Evolutionary conservation across 257 asterid genomes (phyloP).

Genomic region (Henckelia pumila): DNA sequence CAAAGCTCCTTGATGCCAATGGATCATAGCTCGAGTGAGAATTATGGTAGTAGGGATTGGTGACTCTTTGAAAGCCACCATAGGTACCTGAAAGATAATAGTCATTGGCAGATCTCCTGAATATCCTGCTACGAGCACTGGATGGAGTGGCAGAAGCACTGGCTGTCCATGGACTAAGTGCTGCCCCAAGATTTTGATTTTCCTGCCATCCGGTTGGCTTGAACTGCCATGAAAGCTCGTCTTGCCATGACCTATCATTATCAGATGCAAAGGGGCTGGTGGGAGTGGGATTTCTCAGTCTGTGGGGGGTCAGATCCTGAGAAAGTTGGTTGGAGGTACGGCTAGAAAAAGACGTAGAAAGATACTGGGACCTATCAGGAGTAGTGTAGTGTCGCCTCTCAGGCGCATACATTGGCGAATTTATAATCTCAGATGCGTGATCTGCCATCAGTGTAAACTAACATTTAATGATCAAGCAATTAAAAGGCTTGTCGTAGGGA

Average conservation of each 20-base stretch:
- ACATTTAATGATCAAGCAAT: neutral
- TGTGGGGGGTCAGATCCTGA: conserved; percentile 10
- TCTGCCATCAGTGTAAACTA: conserved; percentile 33
- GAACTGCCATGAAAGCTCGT: conserved; percentile 71
- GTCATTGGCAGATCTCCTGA: conserved; percentile 66
- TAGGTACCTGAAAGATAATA: conserved; percentile 45
- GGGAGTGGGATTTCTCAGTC: conserved; percentile 40
- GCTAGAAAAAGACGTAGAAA: conserved; percentile 43
- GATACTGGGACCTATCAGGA: conserved; percentile 37
- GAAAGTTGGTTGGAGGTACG: conserved; percentile 40
- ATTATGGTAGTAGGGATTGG: conserved; percentile 31
- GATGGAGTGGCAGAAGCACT: conserved; percentile 34
- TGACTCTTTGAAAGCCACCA: conserved; percentile 32
- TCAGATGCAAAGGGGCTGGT: conserved; percentile 64
- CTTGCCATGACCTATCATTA: conserved; percentile 63
- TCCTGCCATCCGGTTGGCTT: conserved; percentile 61
- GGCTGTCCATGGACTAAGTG: conserved; percentile 60
- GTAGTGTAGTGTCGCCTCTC: conserved; percentile 43
- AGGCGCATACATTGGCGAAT: conserved; percentile 17
- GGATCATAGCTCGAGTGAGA: conserved; percentile 39
- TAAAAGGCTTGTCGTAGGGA: neutral
- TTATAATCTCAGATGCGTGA: conserved; percentile 31
- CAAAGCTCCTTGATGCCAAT: conserved; percentile 46
- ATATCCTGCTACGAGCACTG: conserved; percentile 33
- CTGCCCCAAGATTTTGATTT: conserved; percentile 51